These are phyloP conservation scores for Morella rubra DNA, from an alignment of 306 rosid species.

Conservation along the genomic window DNA sequence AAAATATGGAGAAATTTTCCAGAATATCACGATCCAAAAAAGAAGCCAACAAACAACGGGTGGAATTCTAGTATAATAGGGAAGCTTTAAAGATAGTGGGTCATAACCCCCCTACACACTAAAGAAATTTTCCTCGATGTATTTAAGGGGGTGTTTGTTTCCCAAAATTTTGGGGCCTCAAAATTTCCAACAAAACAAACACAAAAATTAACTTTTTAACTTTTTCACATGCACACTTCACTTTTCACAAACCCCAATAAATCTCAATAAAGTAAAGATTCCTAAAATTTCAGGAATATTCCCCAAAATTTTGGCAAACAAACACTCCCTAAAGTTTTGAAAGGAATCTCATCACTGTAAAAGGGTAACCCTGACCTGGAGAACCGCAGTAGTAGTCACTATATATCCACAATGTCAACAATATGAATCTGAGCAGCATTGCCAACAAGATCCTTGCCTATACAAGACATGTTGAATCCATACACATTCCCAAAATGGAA, in stretches of 20 bases:
- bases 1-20: not conserved
- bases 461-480: constrained; percentile 75
- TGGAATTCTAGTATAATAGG: not conserved
- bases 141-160: too few relatives aligned
- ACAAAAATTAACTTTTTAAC: too few relatives aligned
- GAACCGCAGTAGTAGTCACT: constrained; percentile 65
- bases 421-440: constrained; percentile 74
- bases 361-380: constrained; percentile 58
- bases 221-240: too few relatives aligned
- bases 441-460: constrained; percentile 76
- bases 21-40: not conserved
- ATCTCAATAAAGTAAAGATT: too few relatives aligned
- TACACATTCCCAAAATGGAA: constrained; percentile 92
- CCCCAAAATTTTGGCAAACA: too few relatives aligned
- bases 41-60: not conserved
- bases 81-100: too few relatives aligned
- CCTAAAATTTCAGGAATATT: too few relatives aligned
- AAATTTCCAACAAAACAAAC: too few relatives aligned
- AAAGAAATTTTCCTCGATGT: not conserved
- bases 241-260: too few relatives aligned
- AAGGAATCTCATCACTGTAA: not conserved
- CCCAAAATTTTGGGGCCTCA: too few relatives aligned
- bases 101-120: not conserved
- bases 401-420: constrained; percentile 77
- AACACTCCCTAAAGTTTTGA: too few relatives aligned